Evolutionary conservation across 2,329 filamentous ascomycete species (phyloP).

Genomic region (Nemania sp.): DNA sequence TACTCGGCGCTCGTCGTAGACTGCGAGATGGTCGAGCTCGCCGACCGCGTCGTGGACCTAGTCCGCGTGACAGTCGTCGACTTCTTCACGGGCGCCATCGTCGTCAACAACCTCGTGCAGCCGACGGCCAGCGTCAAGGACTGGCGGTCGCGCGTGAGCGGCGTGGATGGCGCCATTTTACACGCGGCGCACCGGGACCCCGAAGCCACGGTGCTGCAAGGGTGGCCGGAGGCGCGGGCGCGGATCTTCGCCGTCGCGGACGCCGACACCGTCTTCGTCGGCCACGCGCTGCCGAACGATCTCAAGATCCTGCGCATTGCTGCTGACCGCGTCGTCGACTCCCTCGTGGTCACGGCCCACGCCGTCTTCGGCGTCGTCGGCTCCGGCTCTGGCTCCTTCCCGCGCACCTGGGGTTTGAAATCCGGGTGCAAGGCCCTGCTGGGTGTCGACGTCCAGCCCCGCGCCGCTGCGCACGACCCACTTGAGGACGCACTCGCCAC

Average conservation of each 20-base stretch:
- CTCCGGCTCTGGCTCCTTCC: neutral
- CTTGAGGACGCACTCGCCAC: slow-evolving; percentile 55
- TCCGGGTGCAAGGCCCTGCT: slow-evolving; percentile 43
- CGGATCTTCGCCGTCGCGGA: slow-evolving; percentile 49
- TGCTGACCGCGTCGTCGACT: slow-evolving; percentile 51
- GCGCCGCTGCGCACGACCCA: slow-evolving; percentile 49
- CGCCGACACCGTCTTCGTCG: slow-evolving; percentile 51
- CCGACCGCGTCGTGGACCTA: slow-evolving; percentile 26
- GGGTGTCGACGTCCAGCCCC: slow-evolving; percentile 43
- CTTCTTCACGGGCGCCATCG: slow-evolving; percentile 50
- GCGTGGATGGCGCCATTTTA: slow-evolving; percentile 45
- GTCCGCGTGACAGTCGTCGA: slow-evolving; percentile 44
- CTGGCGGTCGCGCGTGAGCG: slow-evolving; percentile 46
- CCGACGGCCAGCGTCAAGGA: slow-evolving; percentile 41
- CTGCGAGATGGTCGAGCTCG: slow-evolving; percentile 53
- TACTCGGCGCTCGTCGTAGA: slow-evolving; percentile 49
- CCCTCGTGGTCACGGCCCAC: slow-evolving; percentile 46
- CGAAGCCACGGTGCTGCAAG: slow-evolving; percentile 38
- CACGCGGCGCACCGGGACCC: slow-evolving; percentile 33
- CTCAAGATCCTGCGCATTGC: slow-evolving; percentile 49
- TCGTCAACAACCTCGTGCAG: slow-evolving; percentile 49
- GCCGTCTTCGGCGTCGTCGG: slow-evolving; percentile 35
- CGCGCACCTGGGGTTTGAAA: slow-evolving; percentile 44
- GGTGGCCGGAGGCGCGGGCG: slow-evolving; percentile 49
- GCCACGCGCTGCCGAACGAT: slow-evolving; percentile 53